Evolutionary conservation across 768 basidiomycete genomes (phyloP), one percentile per base, ranked within the genome.

Genomic region (Cyclocybe aegerita): DNA sequence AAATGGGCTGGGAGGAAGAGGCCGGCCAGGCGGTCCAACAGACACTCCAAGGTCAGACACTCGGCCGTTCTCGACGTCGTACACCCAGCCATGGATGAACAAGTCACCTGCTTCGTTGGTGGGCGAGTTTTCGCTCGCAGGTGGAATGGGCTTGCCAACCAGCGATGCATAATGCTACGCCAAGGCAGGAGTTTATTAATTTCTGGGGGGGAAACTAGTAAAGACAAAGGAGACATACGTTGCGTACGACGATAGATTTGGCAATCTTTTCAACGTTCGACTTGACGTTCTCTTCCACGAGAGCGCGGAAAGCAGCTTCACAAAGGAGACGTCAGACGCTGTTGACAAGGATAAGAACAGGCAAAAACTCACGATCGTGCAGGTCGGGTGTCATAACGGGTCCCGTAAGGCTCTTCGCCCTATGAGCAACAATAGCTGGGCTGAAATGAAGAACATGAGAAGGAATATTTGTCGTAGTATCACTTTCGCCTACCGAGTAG

Each of bases 71-170:
- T 76, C 77, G 49, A 84, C 70, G 44, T 83, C 76, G 48, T 82
- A 82, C 30, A 85, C 76, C 80, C 77, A 83, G 6, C 82, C 82
- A 38, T 84, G 81, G 3, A 85, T 59, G 52, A 65, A 71, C 0
- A 72, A 23, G 23, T 23, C 23, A 3, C 60, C 15, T 67, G 58
- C 39, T 37, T 51, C 17, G 34, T 39, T 32, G 12, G 17, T 40
- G 12, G 38, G 33, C 10, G 39, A 9, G 41, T 16, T 32, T 16
- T 42, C 14, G 5, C 23, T 23, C 23, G 5, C 3, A 1, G 23
- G 23, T 3, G 23, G 23, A 23, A 23, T 23, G 23, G 23, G 23
- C 23, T 23, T 23, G 23, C 1, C 23, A 23, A 23, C 37, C 9
- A 52, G 43, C 12, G 43, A 7, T 5, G 54, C 58, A 17, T 54